Conservation (phyloP, 2,329 filamentous ascomycete species). For the Thelonectria blattea region DNA sequence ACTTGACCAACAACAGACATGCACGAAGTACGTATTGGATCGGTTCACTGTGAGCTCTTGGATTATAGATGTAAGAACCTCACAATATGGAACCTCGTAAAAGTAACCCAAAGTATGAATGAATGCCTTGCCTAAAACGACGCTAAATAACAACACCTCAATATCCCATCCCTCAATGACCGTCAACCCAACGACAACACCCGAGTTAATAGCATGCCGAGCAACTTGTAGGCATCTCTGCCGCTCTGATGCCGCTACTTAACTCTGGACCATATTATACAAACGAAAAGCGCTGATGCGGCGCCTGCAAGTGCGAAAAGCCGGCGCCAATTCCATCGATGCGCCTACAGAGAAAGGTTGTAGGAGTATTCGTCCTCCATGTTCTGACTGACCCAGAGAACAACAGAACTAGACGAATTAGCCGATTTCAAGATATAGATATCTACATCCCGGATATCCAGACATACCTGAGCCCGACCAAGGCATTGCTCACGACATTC, state of each 20-base stretch:
- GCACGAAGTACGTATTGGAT: too few relatives aligned
- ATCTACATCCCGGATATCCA: neutral
- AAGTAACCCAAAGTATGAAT: neutral
- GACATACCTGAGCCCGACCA: slow-evolving; percentile 65
- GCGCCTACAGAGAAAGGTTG: slow-evolving; percentile 65
- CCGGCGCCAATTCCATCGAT: slow-evolving; percentile 8
- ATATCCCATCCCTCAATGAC: neutral
- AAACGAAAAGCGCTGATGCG: neutral
- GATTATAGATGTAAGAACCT: too few relatives aligned
- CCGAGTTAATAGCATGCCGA: neutral
- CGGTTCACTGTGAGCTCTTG: neutral
- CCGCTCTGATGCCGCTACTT: neutral
- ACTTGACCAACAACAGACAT: neutral
- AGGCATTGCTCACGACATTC: slow-evolving; percentile 69
- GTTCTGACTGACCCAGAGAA: slow-evolving; percentile 73
- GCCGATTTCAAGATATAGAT: too few relatives aligned
- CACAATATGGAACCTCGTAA: neutral
- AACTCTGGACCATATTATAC: slow-evolving; percentile 26
- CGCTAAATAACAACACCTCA: slow-evolving; percentile 19
- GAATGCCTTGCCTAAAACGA: slow-evolving; percentile 12
- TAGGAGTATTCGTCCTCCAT: slow-evolving; percentile 77
- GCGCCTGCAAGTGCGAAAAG: neutral
- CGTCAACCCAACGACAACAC: neutral
- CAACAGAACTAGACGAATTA: slow-evolving; percentile 57
- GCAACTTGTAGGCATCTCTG: too few relatives aligned